Evolutionary conservation across 179 eudicot genomes (phyloP).

Genomic region (Actinidia arguta): DNA sequence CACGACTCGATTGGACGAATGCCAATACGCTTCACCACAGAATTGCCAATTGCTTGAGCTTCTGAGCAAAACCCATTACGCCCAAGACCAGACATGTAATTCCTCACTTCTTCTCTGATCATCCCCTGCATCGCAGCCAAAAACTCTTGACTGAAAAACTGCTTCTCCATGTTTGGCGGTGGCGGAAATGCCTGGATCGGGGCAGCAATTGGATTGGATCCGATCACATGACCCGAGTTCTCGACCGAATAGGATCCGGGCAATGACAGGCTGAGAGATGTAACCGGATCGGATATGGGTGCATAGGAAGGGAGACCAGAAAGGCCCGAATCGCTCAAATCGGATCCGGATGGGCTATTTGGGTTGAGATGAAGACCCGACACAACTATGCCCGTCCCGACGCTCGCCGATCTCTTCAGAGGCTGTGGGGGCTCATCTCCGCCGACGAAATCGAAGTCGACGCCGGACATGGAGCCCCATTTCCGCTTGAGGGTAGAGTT

Average conservation of each 20-base stretch:
- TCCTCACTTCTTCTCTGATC: conserved; percentile 55
- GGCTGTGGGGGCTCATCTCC: conserved; percentile 25
- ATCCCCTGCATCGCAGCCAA: conserved; percentile 49
- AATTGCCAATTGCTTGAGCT: conserved; percentile 33
- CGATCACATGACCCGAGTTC: neutral
- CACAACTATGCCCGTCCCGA: conserved; percentile 39
- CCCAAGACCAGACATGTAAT: conserved; percentile 43
- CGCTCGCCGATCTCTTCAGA: conserved; percentile 53
- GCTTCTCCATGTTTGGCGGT: conserved; percentile 28
- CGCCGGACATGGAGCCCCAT: conserved; percentile 46
- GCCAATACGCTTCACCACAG: conserved; percentile 41
- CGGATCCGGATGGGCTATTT: conserved; percentile 56
- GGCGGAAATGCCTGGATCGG: no score
- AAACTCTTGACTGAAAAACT: conserved; percentile 40
- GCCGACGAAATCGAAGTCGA: conserved; percentile 13
- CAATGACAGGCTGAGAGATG: conserved; percentile 41
- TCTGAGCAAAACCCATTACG: conserved; percentile 27
- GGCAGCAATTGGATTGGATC: no score
- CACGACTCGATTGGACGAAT: conserved; percentile 39
- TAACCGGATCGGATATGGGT: conserved; percentile 39
- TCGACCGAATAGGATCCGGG: conserved; percentile 32
- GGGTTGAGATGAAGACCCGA: conserved; percentile 36
- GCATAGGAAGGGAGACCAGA: conserved; percentile 18
- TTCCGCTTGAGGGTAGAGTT: conserved; percentile 56
- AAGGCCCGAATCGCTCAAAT: conserved; percentile 47